Evolutionary conservation across 179 eudicot species (phyloP), one percentile per base, ranked within the genome.

Genomic region (Vitellaria paradoxa): DNA sequence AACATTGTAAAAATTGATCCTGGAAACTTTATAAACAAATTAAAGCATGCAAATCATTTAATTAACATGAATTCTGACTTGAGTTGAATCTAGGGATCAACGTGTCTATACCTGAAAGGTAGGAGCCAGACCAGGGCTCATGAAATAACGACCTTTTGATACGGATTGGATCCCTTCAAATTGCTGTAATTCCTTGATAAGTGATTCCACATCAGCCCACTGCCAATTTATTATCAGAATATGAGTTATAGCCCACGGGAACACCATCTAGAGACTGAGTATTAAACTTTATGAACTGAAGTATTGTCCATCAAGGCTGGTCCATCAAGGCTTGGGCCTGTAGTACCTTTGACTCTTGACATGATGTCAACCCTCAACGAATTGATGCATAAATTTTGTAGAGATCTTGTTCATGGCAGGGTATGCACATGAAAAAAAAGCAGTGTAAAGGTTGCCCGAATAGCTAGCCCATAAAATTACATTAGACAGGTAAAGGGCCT

Each of bases 51-150:
- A 9, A 7, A 30, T 20, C 9, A 21, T 21, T 70, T 20, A 17
- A 21, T 23, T 49, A 53, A 21, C 42, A 53, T 47, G 21, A 30
- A 12, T 5, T n/a, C 26, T 30, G 65, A 5, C 18, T 53, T 64
- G 4, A 55, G 74, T 52, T 53, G 65, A 55, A 55, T 57, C 13
- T 23, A 50, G 30, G 42, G 26, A 21, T 65, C 52, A 3, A 14
- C 6, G 15, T 66, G 60, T 8, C 73, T 47, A 26, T 84, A 93
- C 98, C 97, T 96, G 98, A 86, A 96, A 96, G 37, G 97, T 89
- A 70, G 98, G 97, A 61, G 98, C 97, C 81, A 96, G 86, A 81
- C 97, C 98, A 84, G 99, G 99, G 85, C 98, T 93, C 85, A 90
- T 79, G 85, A 87, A 96, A 81, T 84, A 93, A 14, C 98, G 87